Evolutionary conservation across 768 basidiomycete genomes (phyloP), one percentile per base, ranked within the genome.

Genomic region (Termitomyces sp.): DNA sequence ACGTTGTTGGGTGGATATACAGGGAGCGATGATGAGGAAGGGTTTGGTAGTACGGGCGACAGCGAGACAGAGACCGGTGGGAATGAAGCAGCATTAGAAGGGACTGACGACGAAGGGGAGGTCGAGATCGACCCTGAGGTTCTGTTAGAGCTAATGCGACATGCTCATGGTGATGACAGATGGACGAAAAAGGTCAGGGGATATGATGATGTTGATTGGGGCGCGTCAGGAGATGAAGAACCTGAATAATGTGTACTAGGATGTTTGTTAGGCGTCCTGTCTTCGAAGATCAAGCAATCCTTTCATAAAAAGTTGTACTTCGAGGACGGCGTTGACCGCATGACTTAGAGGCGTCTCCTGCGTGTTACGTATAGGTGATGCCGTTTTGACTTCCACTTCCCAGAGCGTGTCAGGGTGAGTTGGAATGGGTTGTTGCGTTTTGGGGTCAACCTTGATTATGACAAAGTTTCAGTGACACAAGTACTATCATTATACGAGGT

Each of bases 311-410:
- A 83, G 73, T 65, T 93, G 91, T 11, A 93, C 84, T 58, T 92
- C 87, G 0, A 92, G 78, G 0, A 93, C 85, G 2, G 86, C 86
- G 17, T 91, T 85, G 31, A 89, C 83, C 9, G 83, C 78, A 15
- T 78, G 76, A 54, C 78, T 81, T n/a, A 92, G 75, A 5, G 90
- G 91, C 2, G 81, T 86, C 58, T 87, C 85, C 66, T 86, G 89
- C 0, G 85, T 87, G 56, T 89, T 90, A 15, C 87, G 82, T 44
- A 89, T 83, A 6, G 91, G 91, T 3, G 78, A 75, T 2, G 89
- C 87, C 1, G 91, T 91, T 68, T 89, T 91, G 50, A 91, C 90
- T 72, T 93, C 88, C 38, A 94, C 89, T 67, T 92, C 87, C 91
- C 91, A 94, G 5, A 90, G 75, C 0, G 89, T 89, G 62, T 89